These are phyloP conservation scores for Helichrysum umbraculigerum DNA, from an alignment of 129 eudicot species.

Conservation along the genomic window DNA sequence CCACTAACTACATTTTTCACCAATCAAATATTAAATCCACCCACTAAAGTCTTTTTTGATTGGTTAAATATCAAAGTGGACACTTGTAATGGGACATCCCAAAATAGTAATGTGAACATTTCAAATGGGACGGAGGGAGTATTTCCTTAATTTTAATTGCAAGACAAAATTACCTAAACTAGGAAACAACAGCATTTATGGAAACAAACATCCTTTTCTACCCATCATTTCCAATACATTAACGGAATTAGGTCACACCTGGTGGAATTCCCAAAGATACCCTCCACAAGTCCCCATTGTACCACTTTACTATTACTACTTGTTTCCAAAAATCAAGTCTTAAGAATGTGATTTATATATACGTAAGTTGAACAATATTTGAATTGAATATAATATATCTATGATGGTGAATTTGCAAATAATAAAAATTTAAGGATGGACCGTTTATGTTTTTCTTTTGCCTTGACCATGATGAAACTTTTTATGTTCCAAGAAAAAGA, in stretches of 20 bases:
- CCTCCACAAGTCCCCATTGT: conserved; percentile 22
- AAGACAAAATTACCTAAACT: conserved; percentile 27
- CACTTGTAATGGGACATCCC: too few species aligned
- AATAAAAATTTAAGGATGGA: not conserved
- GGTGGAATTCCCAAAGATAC: conserved; percentile 38
- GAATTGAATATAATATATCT: not conserved
- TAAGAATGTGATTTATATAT: not conserved
- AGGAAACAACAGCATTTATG: conserved; percentile 33
- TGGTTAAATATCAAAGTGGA: too few species aligned
- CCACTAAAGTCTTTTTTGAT: too few species aligned
- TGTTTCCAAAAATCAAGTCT: not conserved
- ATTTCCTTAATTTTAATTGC: conserved; percentile 17
- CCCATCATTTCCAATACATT: conserved; percentile 39
- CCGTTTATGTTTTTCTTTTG: conserved; percentile 15
- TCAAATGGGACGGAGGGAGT: too few species aligned
- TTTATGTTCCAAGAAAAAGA: conserved; percentile 42
- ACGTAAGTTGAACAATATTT: not conserved
- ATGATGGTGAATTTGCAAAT: not conserved
- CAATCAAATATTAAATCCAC: too few species aligned
- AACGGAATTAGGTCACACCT: conserved; percentile 34
- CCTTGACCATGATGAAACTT: conserved; percentile 30
- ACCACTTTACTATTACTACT: not conserved
- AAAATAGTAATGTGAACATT: too few species aligned
- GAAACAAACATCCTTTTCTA: conserved; percentile 41
- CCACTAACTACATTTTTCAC: too few species aligned